Conservation (phyloP, 192 early-diverging fungal species). For the Coemansia sp. region DNA sequence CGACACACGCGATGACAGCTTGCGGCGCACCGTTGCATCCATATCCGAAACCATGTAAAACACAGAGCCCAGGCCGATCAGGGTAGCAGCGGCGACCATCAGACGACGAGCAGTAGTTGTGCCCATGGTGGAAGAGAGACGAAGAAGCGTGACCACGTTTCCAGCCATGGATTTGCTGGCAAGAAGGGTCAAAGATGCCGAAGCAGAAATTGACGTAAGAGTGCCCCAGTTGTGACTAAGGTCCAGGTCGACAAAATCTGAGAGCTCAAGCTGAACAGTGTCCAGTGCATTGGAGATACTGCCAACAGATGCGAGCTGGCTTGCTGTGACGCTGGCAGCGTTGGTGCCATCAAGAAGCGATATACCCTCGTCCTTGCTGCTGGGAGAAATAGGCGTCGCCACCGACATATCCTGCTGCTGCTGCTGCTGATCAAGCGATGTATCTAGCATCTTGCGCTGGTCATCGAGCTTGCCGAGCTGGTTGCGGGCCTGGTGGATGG, state of each 20-base stretch:
- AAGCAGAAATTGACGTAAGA: slow-evolving; percentile 56
- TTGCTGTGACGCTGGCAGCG: slow-evolving; percentile 55
- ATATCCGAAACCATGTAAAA: slow-evolving; percentile 70
- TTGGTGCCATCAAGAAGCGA: slow-evolving; percentile 16
- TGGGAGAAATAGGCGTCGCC: slow-evolving; percentile 21
- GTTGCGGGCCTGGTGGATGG: slow-evolving; percentile 44
- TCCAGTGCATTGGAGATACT: slow-evolving; percentile 56
- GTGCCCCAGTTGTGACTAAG: slow-evolving; percentile 63
- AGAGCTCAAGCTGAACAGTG: slow-evolving; percentile 53
- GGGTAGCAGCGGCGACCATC: slow-evolving; percentile 37
- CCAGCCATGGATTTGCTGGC: slow-evolving; percentile 39
- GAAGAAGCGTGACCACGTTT: slow-evolving; percentile 36
- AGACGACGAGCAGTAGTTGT: slow-evolving; percentile 43
- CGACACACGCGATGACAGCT: slow-evolving; percentile 58
- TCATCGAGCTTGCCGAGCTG: slow-evolving; percentile 34
- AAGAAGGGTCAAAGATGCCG: slow-evolving; percentile 57
- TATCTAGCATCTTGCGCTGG: slow-evolving; percentile 36
- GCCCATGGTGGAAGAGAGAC: slow-evolving; percentile 45
- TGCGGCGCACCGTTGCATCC: slow-evolving; percentile 68
- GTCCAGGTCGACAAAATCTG: slow-evolving; percentile 62
- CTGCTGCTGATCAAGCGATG: slow-evolving; percentile 5
- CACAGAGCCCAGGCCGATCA: slow-evolving; percentile 56
- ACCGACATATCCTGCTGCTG: slow-evolving; percentile 4
- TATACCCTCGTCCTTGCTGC: slow-evolving; percentile 25
- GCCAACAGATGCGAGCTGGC: slow-evolving; percentile 56